These are phyloP conservation scores for Fistulinella cinereoalba DNA, from an alignment of 1,284 basidiomycete genomes.

Conservation along the genomic window DNA sequence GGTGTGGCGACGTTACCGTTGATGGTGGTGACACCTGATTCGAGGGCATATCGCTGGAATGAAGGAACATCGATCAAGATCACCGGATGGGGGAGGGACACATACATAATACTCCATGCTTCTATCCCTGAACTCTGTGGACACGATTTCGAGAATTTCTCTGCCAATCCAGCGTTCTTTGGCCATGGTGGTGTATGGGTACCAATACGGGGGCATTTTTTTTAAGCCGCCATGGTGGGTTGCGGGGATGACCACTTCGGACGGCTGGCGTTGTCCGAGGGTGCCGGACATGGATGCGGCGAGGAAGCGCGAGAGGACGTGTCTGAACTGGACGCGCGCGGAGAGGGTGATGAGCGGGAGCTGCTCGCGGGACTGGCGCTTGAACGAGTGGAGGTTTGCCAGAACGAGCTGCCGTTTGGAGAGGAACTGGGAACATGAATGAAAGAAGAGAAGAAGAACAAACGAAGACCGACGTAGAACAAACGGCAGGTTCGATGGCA, in stretches of 20 bases:
- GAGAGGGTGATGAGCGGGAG: slow-evolving; percentile 46
- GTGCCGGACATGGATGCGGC: slow-evolving; percentile 44
- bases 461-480: slow-evolving; percentile 16
- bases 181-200: slow-evolving; percentile 86
- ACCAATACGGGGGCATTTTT: slow-evolving; percentile 77
- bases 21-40: slow-evolving; percentile 92
- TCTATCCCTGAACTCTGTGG: slow-evolving; percentile 87
- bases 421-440: slow-evolving; percentile 16
- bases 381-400: slow-evolving; percentile 31
- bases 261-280: slow-evolving; percentile 20
- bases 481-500: slow-evolving; percentile 28
- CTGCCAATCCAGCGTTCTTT: slow-evolving; percentile 88
- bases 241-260: slow-evolving; percentile 15
- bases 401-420: slow-evolving; percentile 32
- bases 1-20: slow-evolving; percentile 84
- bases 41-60: slow-evolving; percentile 78
- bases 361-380: slow-evolving; percentile 35
- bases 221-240: slow-evolving; percentile 47
- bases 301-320: slow-evolving; percentile 50
- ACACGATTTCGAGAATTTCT: slow-evolving; percentile 82
- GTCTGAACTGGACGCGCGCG: slow-evolving; percentile 50
- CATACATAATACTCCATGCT: slow-evolving; percentile 91
- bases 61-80: background rate
- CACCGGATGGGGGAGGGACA: slow-evolving; percentile 17
- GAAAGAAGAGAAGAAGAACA: background rate